Evolutionary conservation across 2,329 filamentous ascomycete species (phyloP), one percentile per base, ranked within the genome.

Genomic region (Fusarium siculi): DNA sequence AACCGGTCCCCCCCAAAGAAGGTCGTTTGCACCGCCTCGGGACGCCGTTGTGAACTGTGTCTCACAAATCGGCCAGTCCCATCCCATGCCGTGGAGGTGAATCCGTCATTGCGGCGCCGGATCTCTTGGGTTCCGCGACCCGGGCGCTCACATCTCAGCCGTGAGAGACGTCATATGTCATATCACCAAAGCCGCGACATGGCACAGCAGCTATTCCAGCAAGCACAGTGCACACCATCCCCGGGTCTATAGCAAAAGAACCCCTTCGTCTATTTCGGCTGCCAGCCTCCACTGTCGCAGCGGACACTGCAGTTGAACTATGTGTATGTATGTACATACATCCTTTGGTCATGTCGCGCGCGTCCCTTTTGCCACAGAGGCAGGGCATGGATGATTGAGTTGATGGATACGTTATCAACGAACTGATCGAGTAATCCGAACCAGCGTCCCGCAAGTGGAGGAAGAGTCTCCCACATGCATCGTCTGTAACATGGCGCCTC

Each of bases 91-190:
- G 50, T 54, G 50, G 36, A 30, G 36, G 46, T 46, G 39, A 64
- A 66, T 56, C 70, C 69, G 63, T 63, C 56, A 66, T 40, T 50
- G 63, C 66, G 66, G 70, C 54, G 62, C 66, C 70, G 70, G 70
- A 66, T 70, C 65, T 64, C 65, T 21, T 59, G 42, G 21, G 54
- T 62, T 67, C 70, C 66, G 70, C 43, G 30, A 32, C 63, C 63
- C 52, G 68, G 58, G 65, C 55, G 50, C 70, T 73, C 56, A 66
- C 50, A 53, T 54, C 42, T 68, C 63, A 66, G 60, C 60, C 63
- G 46, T 49, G 32, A 60, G 36, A 42, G 43, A 76, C 58, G 65
- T 75, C 74, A 70, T 72, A 61, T 73, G 65, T 72, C 72, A 72
- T 74, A 61, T 73, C 68, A 70, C 50, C 53, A 61, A 55, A 66